Percentiles rank a stretch among this genome's conserved stretches.
These are phyloP conservation scores for Arachis monticola DNA, from an alignment of 331 rosid genomes.

Conservation along the genomic window DNA sequence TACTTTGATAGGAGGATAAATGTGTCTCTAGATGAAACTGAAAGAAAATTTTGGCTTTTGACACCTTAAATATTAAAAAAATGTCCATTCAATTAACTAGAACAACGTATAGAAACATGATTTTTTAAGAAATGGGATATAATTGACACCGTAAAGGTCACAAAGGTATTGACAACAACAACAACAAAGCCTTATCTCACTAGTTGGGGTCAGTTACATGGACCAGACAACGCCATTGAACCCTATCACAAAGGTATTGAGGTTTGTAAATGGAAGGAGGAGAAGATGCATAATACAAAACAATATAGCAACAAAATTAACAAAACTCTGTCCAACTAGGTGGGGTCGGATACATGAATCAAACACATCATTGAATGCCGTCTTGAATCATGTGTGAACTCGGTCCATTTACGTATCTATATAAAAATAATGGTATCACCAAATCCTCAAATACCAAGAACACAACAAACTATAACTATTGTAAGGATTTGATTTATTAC, in stretches of 20 bases:
- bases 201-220: too few relatives aligned
- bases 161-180: background rate
- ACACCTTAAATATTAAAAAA: slow-evolving; percentile 10
- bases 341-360: too few relatives aligned
- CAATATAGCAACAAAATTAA: too few relatives aligned
- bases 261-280: slow-evolving; percentile 1
- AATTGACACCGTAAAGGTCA: slow-evolving; percentile 25
- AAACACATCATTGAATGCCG: too few relatives aligned
- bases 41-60: slow-evolving; percentile 2
- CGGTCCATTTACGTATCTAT: too few relatives aligned
- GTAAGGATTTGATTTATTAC: too few relatives aligned
- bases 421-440: slow-evolving; percentile 6
- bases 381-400: too few relatives aligned
- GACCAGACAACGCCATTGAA: too few relatives aligned
- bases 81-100: slow-evolving; percentile 7
- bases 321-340: too few relatives aligned
- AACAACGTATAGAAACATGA: background rate
- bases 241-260: too few relatives aligned
- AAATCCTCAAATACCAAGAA: slow-evolving; percentile 1
- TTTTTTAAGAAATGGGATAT: slow-evolving; percentile 14
- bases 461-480: background rate
- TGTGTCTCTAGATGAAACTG: slow-evolving; percentile 18
- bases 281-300: background rate
- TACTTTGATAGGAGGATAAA: slow-evolving; percentile 19
- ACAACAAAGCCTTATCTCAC: too few relatives aligned